These are phyloP conservation scores for Macrolepiota fuliginosa DNA, from an alignment of 768 basidiomycete genomes.

Conservation along the genomic window DNA sequence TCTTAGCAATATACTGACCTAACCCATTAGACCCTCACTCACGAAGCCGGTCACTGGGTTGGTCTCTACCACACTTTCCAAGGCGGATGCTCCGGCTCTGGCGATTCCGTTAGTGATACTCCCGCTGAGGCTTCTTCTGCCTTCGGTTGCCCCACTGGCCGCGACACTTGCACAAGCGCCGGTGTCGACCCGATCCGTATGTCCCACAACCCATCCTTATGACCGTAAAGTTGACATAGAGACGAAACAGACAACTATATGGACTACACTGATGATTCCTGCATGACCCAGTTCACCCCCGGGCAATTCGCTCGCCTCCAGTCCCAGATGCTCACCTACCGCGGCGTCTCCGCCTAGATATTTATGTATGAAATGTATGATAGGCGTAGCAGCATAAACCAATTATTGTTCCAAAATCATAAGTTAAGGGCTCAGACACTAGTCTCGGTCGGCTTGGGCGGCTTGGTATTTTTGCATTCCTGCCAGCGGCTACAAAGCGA, in stretches of 20 bases:
- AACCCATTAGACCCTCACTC: conserved; percentile 38
- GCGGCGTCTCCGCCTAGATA: conserved; percentile 29
- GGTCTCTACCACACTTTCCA: conserved; percentile 62
- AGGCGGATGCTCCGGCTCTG: conserved; percentile 39
- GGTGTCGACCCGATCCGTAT: conserved; percentile 45
- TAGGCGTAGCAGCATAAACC: neutral
- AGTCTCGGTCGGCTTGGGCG: too few relatives aligned
- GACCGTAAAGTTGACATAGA: neutral
- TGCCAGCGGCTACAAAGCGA: too few relatives aligned
- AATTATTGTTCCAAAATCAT: neutral
- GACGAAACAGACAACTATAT: conserved; percentile 43
- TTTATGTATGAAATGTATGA: neutral
- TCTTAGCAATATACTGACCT: conserved; percentile 5
- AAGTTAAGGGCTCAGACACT: too few relatives aligned
- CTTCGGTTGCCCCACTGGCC: conserved; percentile 36
- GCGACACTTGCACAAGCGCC: conserved; percentile 34
- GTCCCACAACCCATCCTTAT: conserved; percentile 12
- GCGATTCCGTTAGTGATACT: conserved; percentile 45
- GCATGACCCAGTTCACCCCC: conserved; percentile 48
- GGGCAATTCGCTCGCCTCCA: conserved; percentile 41
- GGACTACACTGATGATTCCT: conserved; percentile 51
- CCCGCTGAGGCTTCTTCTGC: conserved; percentile 44
- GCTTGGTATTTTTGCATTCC: too few relatives aligned
- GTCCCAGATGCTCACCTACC: conserved; percentile 43
- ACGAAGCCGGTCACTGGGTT: conserved; percentile 63